Evolutionary conservation across 768 basidiomycete genomes (phyloP), one percentile per base, ranked within the genome.

Genomic region (Termitomyces titanicus): DNA sequence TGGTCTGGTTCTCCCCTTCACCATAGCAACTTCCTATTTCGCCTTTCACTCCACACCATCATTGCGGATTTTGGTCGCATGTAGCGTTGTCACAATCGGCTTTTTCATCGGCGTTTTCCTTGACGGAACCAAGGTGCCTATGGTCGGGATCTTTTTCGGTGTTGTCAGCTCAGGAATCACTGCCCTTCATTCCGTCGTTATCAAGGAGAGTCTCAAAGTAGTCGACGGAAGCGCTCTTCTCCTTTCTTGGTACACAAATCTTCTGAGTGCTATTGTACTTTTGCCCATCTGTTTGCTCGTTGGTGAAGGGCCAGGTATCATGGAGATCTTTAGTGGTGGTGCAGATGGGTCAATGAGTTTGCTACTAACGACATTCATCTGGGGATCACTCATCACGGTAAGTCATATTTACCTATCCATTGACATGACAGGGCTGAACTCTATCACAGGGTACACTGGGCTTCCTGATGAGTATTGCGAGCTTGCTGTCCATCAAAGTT

Each of bases 401-500:
- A 59, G 85, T 75, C 6, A 15, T 44, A 15, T 22, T 3, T 38
- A 37, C 5, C 27, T 20, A 7, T 35, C 7, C n/a, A 45, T 35
- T 37, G 15, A 18, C 15, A 25, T 35, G 24, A 34, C 24, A 15
- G 33, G 38, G 44, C 50, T 34, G 24, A 54, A 31, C 22, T 59
- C 7, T 8, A 57, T 47, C 25, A 22, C 53, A 94, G 91, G 94
- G 94, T 31, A 73, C 81, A 17, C 74, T 97, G 50, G 95, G 95
- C 10, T 98, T 97, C 80, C 73, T 95, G 63, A 97, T 98, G 84
- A 92, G 89, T 72, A 82, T 98, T 51, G 94, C 95, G 10, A 92
- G 91, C 59, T 74, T 95, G 57, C 79, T 98, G 29, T 94, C 92
- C 24, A 97, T 98, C 78, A 95, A 98, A 70, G 90, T 98, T 58